Base-by-base conservation (phyloP, 108 stramenopile species). In the Stephanodiscus minutulus region DNA sequence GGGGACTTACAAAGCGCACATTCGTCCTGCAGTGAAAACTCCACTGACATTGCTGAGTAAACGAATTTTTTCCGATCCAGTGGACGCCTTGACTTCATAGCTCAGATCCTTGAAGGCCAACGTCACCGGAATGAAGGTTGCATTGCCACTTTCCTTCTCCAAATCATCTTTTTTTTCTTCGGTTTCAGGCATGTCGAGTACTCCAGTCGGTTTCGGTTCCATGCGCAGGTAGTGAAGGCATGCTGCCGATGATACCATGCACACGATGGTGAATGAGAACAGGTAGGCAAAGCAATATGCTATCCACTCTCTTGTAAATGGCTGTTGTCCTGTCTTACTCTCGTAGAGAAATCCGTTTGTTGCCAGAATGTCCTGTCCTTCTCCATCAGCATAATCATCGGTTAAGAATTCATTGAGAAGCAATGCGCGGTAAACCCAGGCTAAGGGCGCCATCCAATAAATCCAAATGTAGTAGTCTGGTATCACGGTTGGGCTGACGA, bases 221-320 rank as follows among this genome's bases (percentile, higher is more conserved):
- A 79, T 46, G 7, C 73, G 79, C 33, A 74, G 69, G 36, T 41
- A 64, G 22, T 68, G 49, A 29, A 91, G 77, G 49, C 74, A 50
- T 29, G 79, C 25, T 15, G 76, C 85, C 21, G 85, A 85, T 29
- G 62, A 12, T 35, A 81, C 13, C 60, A 83, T 58, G 41, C 82
- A 81, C 0, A 89, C 0, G 0, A 85, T 1, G 27, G 78, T 57
- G 64, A 81, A 86, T 3, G 57, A 41, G 13, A 80, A 22, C 60
- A 91, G 62, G 64, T 83, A 91, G 15, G 69, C 70, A 43, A 85
- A 89, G 10, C 81, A 78, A 39, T 78, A 91, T 21, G 55, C 73
- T 28, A 91, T 79, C 91, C 91, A 91, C 48, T 81, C 82, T 50
- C 61, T 68, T n/a, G 56, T 58, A 54, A 83, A 89, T 1, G 64